These are phyloP conservation scores for Vaccinium vitisidaea DNA, from an alignment of 148 eudicot genomes.

Conservation along the genomic window DNA sequence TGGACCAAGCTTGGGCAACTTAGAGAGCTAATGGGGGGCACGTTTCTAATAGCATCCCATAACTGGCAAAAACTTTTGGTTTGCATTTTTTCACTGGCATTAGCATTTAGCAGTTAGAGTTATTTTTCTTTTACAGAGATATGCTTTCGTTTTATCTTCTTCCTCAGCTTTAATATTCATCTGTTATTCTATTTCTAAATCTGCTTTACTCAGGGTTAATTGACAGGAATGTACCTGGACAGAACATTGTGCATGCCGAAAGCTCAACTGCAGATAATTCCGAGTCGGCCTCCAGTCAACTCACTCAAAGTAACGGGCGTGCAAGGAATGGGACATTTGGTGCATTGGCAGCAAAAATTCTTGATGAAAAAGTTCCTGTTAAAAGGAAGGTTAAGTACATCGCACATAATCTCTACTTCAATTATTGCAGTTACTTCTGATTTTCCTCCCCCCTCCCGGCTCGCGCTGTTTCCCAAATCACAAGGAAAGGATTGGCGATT, in stretches of 20 bases:
- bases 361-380: conserved; percentile 50
- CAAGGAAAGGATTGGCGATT: neutral
- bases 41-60: neutral
- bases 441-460: no score
- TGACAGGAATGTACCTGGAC: conserved; percentile 30
- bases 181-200: conserved; percentile 12
- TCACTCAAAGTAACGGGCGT: conserved; percentile 20
- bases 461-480: neutral
- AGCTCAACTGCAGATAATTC: conserved; percentile 26
- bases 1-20: neutral
- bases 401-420: neutral
- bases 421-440: neutral
- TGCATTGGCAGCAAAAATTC: conserved; percentile 40
- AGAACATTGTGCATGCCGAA: conserved; percentile 31
- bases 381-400: conserved; percentile 49
- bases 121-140: neutral
- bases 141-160: neutral
- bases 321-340: conserved; percentile 32
- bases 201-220: conserved; percentile 30
- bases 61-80: neutral
- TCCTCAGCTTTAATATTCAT: neutral
- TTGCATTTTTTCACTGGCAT: neutral
- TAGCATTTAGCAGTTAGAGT: neutral
- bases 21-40: neutral
- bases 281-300: conserved; percentile 30